Evolutionary conservation across 2,329 filamentous ascomycete genomes (phyloP).

Genomic region (Ceratocystis cacaofunesta): DNA sequence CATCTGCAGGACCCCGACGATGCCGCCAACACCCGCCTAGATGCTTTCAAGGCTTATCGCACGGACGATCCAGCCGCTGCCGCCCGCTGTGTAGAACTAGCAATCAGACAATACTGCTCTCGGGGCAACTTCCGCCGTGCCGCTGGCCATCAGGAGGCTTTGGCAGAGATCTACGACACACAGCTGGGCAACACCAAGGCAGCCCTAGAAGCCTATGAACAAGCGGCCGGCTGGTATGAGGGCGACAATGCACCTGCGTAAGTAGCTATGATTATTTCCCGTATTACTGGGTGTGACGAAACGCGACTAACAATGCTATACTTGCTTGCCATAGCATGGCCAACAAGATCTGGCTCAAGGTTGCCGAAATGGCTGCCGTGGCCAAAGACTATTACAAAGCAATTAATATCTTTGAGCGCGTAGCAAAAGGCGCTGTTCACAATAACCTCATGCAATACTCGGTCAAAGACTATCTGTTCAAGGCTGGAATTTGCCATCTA

Average conservation of each 20-base stretch:
- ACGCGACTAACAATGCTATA: not conserved
- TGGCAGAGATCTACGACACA: constrained; percentile 73
- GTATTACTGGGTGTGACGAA: not conserved
- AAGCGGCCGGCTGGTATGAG: constrained; percentile 80
- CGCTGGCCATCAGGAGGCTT: constrained; percentile 76
- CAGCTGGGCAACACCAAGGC: constrained; percentile 64
- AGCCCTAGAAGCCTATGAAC: constrained; percentile 71
- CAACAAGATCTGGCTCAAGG: constrained; percentile 88
- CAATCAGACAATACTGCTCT: constrained; percentile 72
- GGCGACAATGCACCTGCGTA: constrained; percentile 71
- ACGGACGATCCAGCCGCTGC: constrained; percentile 74
- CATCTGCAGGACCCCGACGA: constrained; percentile 86
- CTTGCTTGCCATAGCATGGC: constrained; percentile 44
- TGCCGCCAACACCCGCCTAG: constrained; percentile 71
- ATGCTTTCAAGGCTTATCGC: constrained; percentile 90
- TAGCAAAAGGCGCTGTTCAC: constrained; percentile 60
- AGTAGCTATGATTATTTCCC: constrained; percentile 23
- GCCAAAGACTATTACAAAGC: constrained; percentile 74
- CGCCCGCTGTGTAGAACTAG: constrained; percentile 60
- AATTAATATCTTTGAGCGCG: constrained; percentile 69
- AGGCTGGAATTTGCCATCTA: constrained; percentile 83
- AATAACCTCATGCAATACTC: constrained; percentile 90
- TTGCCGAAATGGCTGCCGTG: constrained; percentile 71
- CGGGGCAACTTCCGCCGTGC: constrained; percentile 87
- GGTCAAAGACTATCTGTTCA: constrained; percentile 91